Base-by-base conservation (phyloP, 148 eudicot genomes). In the Vaccinium vitisidaea region DNA sequence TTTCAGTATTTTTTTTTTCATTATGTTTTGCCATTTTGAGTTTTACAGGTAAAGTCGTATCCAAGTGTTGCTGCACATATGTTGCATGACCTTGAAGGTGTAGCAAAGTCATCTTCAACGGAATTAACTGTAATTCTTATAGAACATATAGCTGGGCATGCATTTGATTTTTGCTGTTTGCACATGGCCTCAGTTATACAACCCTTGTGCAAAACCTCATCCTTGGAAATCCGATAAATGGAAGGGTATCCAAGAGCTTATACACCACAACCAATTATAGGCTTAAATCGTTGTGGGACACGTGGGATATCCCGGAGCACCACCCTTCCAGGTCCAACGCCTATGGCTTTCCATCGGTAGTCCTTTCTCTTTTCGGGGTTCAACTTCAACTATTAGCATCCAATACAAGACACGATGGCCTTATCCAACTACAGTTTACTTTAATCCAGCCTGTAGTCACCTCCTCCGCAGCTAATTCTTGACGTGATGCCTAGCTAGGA, bases 61-160 rank as follows among this genome's bases (percentile, higher is more conserved):
- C 81, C 98, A 81, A 89, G 97, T 91, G 99, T 94, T 85, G 94
- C 98, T 89, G 92, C 89, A 32, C 99, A 94, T 90, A 90, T 86
- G 92, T 91, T 96, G 39, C 91, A 86, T 88, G 97, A 93, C 85
- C 91, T 94, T 79, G 98, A 93, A 88, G 92, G 84, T 86, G 98
- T 90, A 74, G 90, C 91, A 87, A 92, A 88, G 86, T 84, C 99
- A 65, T 85, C 97, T 88, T 85, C 97, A 85, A 94, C 96, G 8
- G 99, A 95, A 86, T 89, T 95, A 83, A 91, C 96, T 23, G 88
- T 95, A 88, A 91, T 96, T 86, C 95, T 96, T 79, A 86, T 96
- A 75, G 98, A 32, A 32, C 36, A 96, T 92, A 95, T 53, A 59
- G 91, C 96, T 83, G 99, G 98, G 98, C 95, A 91, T 48, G 90